Percentiles rank a stretch among this genome's conserved stretches.
These are phyloP conservation scores for Craterostigma plantagineum DNA, from an alignment of 257 asterid genomes.

Conservation along the genomic window DNA sequence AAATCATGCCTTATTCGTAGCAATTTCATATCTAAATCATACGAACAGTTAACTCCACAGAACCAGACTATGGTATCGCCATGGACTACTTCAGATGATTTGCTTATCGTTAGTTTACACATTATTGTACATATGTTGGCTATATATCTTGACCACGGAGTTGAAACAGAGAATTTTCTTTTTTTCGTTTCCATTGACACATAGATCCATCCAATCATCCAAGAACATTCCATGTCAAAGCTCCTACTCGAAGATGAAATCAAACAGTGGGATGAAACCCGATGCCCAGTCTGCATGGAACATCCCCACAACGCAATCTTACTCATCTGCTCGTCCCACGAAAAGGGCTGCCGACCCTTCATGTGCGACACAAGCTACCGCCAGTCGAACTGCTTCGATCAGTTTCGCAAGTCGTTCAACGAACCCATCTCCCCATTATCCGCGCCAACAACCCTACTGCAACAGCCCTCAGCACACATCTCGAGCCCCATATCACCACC, in stretches of 20 bases:
- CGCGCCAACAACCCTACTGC: not conserved
- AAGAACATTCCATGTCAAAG: constrained; percentile 13
- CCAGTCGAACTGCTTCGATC: constrained; percentile 84
- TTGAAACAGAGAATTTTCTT: no score
- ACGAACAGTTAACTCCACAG: no score
- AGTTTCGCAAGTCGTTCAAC: constrained; percentile 43
- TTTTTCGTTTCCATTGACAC: no score
- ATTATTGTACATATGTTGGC: no score
- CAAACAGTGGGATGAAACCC: constrained; percentile 73
- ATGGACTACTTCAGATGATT: no score
- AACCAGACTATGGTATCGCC: no score
- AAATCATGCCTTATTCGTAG: no score
- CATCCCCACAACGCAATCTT: constrained; percentile 86
- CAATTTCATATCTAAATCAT: no score
- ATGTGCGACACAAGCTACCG: constrained; percentile 97
- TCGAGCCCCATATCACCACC: constrained; percentile 14
- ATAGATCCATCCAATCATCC: no score
- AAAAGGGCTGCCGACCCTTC: constrained; percentile 75
- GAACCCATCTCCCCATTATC: constrained; percentile 17
- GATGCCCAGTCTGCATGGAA: constrained; percentile 93
- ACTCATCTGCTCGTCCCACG: constrained; percentile 75
- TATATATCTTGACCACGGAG: no score
- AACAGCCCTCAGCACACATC: constrained; percentile 16
- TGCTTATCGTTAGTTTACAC: no score
- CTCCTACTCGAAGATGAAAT: constrained; percentile 43